phyloP scores from a whole-genome alignment of 768 basidiomycete genomes.

The Podaxis sp. region DNA sequence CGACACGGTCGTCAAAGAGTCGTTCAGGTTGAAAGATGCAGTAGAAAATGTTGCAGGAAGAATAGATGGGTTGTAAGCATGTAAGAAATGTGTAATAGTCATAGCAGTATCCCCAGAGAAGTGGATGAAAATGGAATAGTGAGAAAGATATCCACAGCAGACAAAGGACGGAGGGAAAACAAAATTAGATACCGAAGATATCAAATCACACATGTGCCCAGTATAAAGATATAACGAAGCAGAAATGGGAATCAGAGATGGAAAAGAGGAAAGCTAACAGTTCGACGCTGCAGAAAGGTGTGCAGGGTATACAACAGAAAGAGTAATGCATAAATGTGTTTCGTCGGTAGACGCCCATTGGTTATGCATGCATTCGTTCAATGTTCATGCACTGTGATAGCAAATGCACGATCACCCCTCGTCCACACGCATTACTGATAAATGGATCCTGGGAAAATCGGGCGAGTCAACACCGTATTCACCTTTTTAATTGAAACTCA shows the following conservation, averaged over 20 bases:
- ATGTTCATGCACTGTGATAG: conserved; percentile 67
- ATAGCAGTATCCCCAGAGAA: background rate
- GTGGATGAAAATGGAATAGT: conserved; percentile 3
- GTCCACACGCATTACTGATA: conserved; percentile 67
- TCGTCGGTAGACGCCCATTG: background rate
- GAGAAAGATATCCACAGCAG: conserved; percentile 23
- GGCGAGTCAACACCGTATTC: background rate
- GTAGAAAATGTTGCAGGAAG: conserved; percentile 74
- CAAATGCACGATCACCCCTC: conserved; percentile 64
- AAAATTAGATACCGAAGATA: conserved; percentile 16
- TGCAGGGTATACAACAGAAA: conserved; percentile 13
- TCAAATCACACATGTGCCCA: conserved; percentile 14
- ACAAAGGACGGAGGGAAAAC: conserved; percentile 10
- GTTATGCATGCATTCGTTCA: conserved; percentile 39
- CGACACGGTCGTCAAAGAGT: conserved; percentile 73
- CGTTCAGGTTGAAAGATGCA: conserved; percentile 65
- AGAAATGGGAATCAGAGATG: conserved; percentile 11
- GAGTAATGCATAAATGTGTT: background rate
- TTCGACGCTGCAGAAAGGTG: conserved; percentile 1
- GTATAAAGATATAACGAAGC: conserved; percentile 15
- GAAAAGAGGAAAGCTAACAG: too few relatives aligned
- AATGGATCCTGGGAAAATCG: conserved; percentile 50
- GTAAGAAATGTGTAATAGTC: conserved; percentile 4
- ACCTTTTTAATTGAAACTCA: background rate
- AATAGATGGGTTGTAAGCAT: conserved; percentile 44